Evolutionary conservation across 345 rosid species (phyloP).

Genomic region (Hevea brasiliensis): DNA sequence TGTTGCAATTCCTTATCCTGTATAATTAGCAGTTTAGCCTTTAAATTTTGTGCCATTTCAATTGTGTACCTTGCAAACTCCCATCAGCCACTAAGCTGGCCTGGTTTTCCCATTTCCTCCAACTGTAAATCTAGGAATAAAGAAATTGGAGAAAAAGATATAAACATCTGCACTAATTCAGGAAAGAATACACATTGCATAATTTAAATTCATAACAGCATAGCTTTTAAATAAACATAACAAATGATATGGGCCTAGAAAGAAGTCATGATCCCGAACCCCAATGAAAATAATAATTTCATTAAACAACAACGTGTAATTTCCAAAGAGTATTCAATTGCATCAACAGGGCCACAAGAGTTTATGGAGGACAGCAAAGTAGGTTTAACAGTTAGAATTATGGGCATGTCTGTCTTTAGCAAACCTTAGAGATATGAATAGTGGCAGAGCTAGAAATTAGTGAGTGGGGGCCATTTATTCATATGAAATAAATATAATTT

Average conservation of each 20-base stretch:
- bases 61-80: constrained; percentile 53
- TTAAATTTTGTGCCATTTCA: neutral
- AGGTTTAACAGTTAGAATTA: neutral
- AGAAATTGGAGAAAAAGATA: constrained; percentile 7
- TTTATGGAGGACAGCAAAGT: neutral
- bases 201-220: neutral
- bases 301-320: neutral
- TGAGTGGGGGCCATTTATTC: too few species aligned
- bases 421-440: too few species aligned
- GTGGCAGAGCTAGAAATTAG: too few species aligned
- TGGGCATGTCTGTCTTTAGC: neutral
- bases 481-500: too few species aligned
- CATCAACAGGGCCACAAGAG: neutral
- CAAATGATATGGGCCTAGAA: neutral
- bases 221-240: neutral
- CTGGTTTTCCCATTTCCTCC: constrained; percentile 91
- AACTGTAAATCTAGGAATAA: constrained; percentile 69
- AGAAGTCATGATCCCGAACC: neutral
- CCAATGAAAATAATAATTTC: neutral
- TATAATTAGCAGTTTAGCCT: too few species aligned
- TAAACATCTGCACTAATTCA: neutral
- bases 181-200: neutral
- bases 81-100: constrained; percentile 52
- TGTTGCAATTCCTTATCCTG: too few species aligned
- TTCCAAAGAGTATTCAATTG: neutral